Percentiles rank a stretch among this genome's conserved stretches.
phyloP scores from a whole-genome alignment of 495 filamentous ascomycete genomes.

The Podospora pseudoanserina region DNA sequence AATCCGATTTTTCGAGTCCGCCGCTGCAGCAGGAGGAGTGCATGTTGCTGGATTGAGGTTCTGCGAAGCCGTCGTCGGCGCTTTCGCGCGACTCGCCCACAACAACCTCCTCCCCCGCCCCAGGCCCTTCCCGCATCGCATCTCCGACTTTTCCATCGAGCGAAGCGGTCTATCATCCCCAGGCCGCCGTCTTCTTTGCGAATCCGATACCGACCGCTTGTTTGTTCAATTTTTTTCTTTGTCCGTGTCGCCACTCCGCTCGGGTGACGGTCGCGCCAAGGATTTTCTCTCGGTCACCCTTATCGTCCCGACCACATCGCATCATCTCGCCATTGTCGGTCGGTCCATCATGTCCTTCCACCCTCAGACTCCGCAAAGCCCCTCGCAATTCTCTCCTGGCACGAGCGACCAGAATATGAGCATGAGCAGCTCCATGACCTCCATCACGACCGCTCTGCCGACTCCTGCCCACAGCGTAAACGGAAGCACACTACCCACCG shows the following conservation, averaged over 20 bases:
- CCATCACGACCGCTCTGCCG: slow-evolving; percentile 44
- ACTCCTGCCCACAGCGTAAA: slow-evolving; percentile 58
- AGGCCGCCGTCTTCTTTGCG: slow-evolving; percentile 11
- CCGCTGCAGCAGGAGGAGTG: slow-evolving; percentile 23
- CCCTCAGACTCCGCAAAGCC: slow-evolving; percentile 58
- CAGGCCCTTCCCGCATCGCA: slow-evolving; percentile 28
- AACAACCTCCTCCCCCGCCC: slow-evolving; percentile 31
- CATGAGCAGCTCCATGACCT: slow-evolving; percentile 44
- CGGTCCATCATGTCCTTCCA: slow-evolving; percentile 51
- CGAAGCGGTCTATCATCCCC: neutral
- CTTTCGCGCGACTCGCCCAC: slow-evolving; percentile 42
- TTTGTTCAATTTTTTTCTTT: slow-evolving; percentile 20
- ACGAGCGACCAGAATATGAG: slow-evolving; percentile 43
- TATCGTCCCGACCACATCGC: slow-evolving; percentile 4
- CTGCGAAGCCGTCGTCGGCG: slow-evolving; percentile 30
- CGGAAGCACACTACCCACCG: slow-evolving; percentile 45
- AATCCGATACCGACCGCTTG: neutral
- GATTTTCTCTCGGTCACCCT: slow-evolving; percentile 15
- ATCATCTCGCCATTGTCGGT: slow-evolving; percentile 19
- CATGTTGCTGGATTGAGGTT: slow-evolving; percentile 20
- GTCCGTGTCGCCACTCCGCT: slow-evolving; percentile 21
- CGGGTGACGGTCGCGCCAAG: slow-evolving; percentile 20
- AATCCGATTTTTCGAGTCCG: slow-evolving; percentile 19
- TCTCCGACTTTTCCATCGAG: slow-evolving; percentile 14
- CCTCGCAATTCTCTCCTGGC: slow-evolving; percentile 50